These are phyloP conservation scores for Alternaria panax DNA, from an alignment of 2,329 filamentous ascomycete genomes.

Conservation along the genomic window DNA sequence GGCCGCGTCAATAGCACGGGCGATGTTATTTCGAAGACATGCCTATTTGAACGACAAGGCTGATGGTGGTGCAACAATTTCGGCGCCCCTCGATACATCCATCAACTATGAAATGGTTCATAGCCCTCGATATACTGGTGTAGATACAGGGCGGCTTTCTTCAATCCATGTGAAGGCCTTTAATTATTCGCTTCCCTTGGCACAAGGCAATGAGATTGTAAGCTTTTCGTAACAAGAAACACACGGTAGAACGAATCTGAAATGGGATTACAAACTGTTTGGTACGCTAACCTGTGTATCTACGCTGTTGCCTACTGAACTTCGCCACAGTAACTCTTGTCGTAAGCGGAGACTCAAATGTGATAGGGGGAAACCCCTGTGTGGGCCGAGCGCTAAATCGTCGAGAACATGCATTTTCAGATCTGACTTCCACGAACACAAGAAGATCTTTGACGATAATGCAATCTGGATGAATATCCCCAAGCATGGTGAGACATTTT, in stretches of 20 bases:
- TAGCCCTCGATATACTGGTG: slow-evolving; percentile 34
- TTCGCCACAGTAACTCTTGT: slow-evolving; percentile 56
- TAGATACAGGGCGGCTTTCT: slow-evolving; percentile 42
- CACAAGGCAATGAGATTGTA: slow-evolving; percentile 24
- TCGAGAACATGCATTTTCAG: slow-evolving; percentile 67
- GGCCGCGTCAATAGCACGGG: too few species aligned
- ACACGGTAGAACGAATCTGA: slow-evolving; percentile 20
- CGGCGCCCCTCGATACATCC: too few species aligned
- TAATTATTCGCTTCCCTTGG: slow-evolving; percentile 33
- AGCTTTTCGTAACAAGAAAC: slow-evolving; percentile 22
- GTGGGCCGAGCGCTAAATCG: slow-evolving; percentile 67
- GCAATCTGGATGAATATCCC: slow-evolving; percentile 69
- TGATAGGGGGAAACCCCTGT: slow-evolving; percentile 67
- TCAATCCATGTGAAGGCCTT: slow-evolving; percentile 33
- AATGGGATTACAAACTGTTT: slow-evolving; percentile 53
- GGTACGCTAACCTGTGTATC: slow-evolving; percentile 35
- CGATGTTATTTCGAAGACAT: too few species aligned
- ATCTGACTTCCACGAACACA: slow-evolving; percentile 71
- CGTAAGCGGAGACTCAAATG: slow-evolving; percentile 70
- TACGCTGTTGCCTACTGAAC: slow-evolving; percentile 13
- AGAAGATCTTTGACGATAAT: slow-evolving; percentile 68
- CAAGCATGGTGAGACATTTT: slow-evolving; percentile 57
- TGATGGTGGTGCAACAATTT: too few species aligned
- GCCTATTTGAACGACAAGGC: too few species aligned
- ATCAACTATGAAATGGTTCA: slow-evolving; percentile 30